Evolutionary conservation across 345 rosid species (phyloP).

Genomic region (Euphorbia lathyris): DNA sequence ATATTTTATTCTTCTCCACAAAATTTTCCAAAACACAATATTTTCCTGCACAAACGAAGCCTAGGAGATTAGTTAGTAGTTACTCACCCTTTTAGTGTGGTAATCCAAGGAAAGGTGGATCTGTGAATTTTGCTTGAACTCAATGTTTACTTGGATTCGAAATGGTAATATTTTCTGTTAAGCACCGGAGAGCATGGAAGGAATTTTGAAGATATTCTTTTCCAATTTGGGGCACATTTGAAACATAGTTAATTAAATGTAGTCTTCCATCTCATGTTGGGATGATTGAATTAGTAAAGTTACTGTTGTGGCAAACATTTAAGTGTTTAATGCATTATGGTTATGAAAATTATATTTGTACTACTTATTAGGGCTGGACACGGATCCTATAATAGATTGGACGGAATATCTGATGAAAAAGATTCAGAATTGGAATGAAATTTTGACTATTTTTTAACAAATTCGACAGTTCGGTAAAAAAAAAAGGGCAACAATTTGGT

Average conservation of each 20-base stretch:
- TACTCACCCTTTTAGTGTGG: background rate
- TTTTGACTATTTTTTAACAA: no score
- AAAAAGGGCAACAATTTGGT: no score
- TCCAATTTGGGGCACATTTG: background rate
- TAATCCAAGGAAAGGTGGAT: background rate
- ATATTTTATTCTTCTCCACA: no score
- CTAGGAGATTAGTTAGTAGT: background rate
- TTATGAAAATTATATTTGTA: background rate
- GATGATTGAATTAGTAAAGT: background rate
- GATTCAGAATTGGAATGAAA: no score
- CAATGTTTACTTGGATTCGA: background rate
- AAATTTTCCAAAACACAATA: no score
- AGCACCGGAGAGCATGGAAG: background rate
- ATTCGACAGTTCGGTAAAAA: no score
- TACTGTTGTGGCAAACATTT: background rate
- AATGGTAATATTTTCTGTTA: background rate
- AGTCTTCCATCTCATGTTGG: background rate
- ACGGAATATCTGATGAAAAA: no score
- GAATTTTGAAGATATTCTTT: background rate
- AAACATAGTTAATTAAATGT: background rate
- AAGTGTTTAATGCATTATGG: background rate
- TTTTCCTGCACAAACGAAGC: no score
- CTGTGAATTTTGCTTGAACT: background rate
- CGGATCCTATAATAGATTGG: no score
- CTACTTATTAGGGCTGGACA: no score